Percentiles rank a stretch among this genome's conserved stretches.
Evolutionary conservation across 352 stramenopile genomes (phyloP).

Genomic region (Globisporangium okanoganense): DNA sequence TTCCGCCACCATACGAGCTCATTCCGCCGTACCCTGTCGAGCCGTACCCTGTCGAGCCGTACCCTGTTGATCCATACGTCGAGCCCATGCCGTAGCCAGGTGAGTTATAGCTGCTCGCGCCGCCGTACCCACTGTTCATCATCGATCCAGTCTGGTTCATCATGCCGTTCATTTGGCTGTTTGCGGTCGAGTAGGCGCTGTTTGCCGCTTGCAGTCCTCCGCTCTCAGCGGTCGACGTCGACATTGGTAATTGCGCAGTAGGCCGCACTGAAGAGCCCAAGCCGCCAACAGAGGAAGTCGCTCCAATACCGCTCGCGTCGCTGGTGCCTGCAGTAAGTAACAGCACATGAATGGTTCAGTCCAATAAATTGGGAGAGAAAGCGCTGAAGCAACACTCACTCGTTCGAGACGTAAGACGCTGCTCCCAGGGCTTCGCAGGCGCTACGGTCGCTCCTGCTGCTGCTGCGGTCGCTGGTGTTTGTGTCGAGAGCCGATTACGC

Average conservation of each 20-base stretch:
- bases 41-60: conserved; percentile 8
- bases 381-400: conserved; percentile 12
- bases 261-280: background rate
- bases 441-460: conserved; percentile 2
- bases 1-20: conserved; percentile 26
- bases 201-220: conserved; percentile 4
- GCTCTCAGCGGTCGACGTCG: background rate
- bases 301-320: background rate
- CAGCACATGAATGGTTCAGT: background rate
- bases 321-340: background rate
- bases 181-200: conserved; percentile 5
- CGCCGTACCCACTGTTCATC: conserved; percentile 17
- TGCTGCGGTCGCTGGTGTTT: background rate
- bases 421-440: conserved; percentile 56
- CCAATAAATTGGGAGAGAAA: background rate
- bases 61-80: conserved; percentile 1
- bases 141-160: conserved; percentile 15
- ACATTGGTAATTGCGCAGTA: conserved; percentile 2
- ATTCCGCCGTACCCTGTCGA: conserved; percentile 9
- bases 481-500: conserved; percentile 13
- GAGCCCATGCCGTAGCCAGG: conserved; percentile 20
- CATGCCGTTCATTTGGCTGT: conserved; percentile 6
- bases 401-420: conserved; percentile 21
- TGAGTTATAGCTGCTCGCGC: conserved; percentile 20
- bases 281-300: background rate